Evolutionary conservation across 2,329 filamentous ascomycete species (phyloP), one percentile per base, ranked within the genome.

Genomic region (Phialemoniopsis sp.): DNA sequence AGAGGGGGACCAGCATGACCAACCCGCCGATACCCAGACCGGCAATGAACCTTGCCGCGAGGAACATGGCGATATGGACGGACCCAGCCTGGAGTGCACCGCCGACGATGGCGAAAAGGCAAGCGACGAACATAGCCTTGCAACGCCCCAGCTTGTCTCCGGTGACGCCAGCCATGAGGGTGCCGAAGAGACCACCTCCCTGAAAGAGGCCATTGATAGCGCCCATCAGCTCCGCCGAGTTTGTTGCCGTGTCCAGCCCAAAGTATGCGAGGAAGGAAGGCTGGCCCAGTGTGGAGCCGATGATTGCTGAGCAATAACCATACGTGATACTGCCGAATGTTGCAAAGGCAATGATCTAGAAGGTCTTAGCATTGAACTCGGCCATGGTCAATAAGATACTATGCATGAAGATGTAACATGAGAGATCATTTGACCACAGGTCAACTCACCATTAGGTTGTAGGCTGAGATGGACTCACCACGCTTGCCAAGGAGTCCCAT

Each of bases 1-100:
- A 55, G 44, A 62, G 52, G 34, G 60, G 58, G 34, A 61, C 55
- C 19, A 55, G 53, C 6, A 53, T 52, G 8, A 59, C 41, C 29
- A 56, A 46, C 51, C 55, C 56, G 40, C 59, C 58, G 8, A 52
- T 46, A 13, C 49, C 43, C 1, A 54, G 51, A 10, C 57, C 58
- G 13, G 55, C 50, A 37, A 60, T 39, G 47, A 60, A 57, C 9
- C 56, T 46, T 34, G 57, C 58, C n/a, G 48, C 47, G 8, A 61
- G 42, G 41, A 58, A 58, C 30, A 48, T 44, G 18, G 40, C 49
- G 13, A 54, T 48, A 34, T 54, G 41, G 4, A 43, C 43, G 14
- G 43, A 47, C 8, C 47, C 52, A 4, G 49, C 46, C 28, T 50
- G 37, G 15, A 52, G 38, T 13, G 57, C 55, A 8, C 54, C 57